Conservation (phyloP, 2,329 filamentous ascomycete species). For the Phialophora verrucosa region DNA sequence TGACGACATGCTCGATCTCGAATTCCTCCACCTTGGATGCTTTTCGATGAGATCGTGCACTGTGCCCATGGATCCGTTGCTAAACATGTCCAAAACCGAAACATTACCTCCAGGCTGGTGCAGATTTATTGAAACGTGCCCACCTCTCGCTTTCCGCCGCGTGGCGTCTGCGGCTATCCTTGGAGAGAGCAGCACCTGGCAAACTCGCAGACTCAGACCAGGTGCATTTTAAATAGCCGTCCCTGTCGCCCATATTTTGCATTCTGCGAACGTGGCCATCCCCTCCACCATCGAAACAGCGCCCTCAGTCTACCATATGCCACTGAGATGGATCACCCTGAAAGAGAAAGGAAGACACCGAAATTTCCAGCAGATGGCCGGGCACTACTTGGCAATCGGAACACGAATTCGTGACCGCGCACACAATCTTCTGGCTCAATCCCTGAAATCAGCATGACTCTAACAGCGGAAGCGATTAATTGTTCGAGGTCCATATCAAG, state of each 20-base stretch:
- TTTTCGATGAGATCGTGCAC: neutral
- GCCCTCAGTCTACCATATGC: neutral
- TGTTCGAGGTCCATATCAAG: neutral
- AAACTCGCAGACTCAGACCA: neutral
- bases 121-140: neutral
- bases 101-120: neutral
- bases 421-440: neutral
- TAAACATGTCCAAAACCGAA: neutral
- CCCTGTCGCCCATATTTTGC: neutral
- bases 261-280: neutral
- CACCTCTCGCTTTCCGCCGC: neutral
- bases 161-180: slow-evolving; percentile 5
- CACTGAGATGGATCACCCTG: neutral
- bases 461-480: neutral
- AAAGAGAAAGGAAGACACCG: neutral
- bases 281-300: neutral
- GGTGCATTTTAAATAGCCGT: neutral
- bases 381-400: neutral
- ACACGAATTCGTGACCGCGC: neutral
- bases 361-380: neutral
- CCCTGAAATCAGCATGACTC: neutral
- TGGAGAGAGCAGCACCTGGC: neutral
- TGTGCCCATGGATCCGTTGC: neutral
- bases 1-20: neutral
- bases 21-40: neutral